phyloP scores from a whole-genome alignment of 768 basidiomycete genomes.

The Tylopilus plumbeoviolaceoides region DNA sequence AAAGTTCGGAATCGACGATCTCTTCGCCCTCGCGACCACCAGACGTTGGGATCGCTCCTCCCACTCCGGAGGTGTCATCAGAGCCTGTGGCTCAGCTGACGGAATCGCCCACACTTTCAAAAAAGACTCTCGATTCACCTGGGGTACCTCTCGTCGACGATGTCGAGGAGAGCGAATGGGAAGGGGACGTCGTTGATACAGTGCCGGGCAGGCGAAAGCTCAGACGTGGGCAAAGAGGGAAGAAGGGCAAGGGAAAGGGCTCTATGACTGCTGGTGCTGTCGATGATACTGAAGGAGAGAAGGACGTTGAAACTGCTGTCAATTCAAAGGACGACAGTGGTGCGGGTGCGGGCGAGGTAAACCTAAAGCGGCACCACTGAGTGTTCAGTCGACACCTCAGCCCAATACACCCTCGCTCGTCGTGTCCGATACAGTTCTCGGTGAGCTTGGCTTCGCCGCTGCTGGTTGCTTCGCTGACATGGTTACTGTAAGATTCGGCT shows the following conservation, averaged over 20 bases:
- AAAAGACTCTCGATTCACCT: constrained; percentile 8
- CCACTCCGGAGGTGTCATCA: neutral
- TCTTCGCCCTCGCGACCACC: neutral
- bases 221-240: constrained; percentile 42
- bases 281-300: constrained; percentile 26
- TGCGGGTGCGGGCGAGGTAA: constrained; percentile 19
- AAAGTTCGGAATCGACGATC: neutral
- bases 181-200: constrained; percentile 38
- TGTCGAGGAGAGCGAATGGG: constrained; percentile 60
- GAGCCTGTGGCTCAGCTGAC: constrained; percentile 2
- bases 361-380: constrained; percentile 8
- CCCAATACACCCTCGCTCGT: constrained; percentile 46
- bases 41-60: constrained; percentile 1
- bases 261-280: constrained; percentile 5
- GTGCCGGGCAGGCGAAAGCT: constrained; percentile 41
- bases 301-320: constrained; percentile 18
- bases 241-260: constrained; percentile 45
- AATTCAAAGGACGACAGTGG: constrained; percentile 38
- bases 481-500: constrained; percentile 70
- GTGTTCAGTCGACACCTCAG: constrained; percentile 24
- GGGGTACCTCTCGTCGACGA: constrained; percentile 28
- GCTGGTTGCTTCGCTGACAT: neutral
- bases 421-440: constrained; percentile 73
- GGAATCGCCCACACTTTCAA: constrained; percentile 7
- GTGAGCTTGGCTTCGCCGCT: constrained; percentile 37